Conservation (phyloP, 768 basidiomycete genomes). For the Chalciporus piperatus region DNA sequence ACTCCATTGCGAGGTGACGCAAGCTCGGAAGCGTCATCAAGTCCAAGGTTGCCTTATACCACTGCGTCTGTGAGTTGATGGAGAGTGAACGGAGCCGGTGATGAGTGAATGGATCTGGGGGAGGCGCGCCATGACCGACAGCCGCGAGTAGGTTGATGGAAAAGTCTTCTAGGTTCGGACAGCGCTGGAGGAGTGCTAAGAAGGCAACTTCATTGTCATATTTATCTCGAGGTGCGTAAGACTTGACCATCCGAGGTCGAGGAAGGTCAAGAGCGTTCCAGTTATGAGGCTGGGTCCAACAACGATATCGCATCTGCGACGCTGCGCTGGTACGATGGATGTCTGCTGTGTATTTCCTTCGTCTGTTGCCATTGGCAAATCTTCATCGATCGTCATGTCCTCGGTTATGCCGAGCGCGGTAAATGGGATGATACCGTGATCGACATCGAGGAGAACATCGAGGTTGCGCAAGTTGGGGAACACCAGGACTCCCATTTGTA, state of each 20-base stretch:
- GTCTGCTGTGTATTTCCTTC: too few relatives aligned
- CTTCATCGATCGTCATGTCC: background rate
- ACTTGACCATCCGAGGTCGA: background rate
- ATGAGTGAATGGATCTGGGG: background rate
- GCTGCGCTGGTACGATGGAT: background rate
- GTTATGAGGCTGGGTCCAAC: background rate
- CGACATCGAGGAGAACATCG: conserved; percentile 5
- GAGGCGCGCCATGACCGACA: background rate
- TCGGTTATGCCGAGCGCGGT: background rate
- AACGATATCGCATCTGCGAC: background rate
- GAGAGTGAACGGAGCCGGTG: background rate
- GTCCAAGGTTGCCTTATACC: background rate
- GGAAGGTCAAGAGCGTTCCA: background rate
- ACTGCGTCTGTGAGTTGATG: background rate
- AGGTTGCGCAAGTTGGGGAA: conserved; percentile 13
- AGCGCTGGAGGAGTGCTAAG: background rate
- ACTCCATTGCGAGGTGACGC: background rate
- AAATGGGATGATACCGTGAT: background rate
- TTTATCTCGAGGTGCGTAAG: background rate
- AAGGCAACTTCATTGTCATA: background rate
- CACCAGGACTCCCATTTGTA: conserved; percentile 11
- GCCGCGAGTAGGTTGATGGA: background rate
- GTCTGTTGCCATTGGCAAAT: background rate
- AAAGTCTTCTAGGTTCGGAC: background rate
- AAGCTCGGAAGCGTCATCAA: background rate